phyloP scores from a whole-genome alignment of 2,329 filamentous ascomycete genomes.

The Chaetomiaceae sp. region DNA sequence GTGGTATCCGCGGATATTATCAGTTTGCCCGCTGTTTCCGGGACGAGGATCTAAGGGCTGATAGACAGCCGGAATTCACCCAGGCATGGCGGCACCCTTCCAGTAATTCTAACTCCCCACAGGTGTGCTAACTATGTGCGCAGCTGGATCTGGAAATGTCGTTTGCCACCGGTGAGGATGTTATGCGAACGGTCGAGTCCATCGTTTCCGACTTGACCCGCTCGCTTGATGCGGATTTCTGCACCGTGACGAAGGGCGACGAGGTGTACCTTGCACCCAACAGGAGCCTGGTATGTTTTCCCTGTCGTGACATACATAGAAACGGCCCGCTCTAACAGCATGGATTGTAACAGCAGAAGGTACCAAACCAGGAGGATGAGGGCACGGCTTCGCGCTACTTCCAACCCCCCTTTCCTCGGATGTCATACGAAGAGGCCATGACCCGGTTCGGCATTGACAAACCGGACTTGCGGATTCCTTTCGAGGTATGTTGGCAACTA shows the following conservation, averaged over 20 bases:
- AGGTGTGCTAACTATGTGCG: slow-evolving; percentile 1
- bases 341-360: not conserved
- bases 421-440: slow-evolving; percentile 77
- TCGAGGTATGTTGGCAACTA: slow-evolving; percentile 43
- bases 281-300: slow-evolving; percentile 12
- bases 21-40: slow-evolving; percentile 94
- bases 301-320: not conserved
- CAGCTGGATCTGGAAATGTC: slow-evolving; percentile 91
- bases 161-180: slow-evolving; percentile 67
- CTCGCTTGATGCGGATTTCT: slow-evolving; percentile 40
- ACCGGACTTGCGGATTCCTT: slow-evolving; percentile 75
- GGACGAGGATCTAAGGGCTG: slow-evolving; percentile 87
- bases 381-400: not conserved
- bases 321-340: not conserved
- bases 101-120: not conserved
- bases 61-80: slow-evolving; percentile 94
- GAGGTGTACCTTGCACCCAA: slow-evolving; percentile 27
- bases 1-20: slow-evolving; percentile 76
- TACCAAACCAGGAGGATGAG: not conserved
- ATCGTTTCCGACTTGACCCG: slow-evolving; percentile 54
- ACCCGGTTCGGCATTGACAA: slow-evolving; percentile 81
- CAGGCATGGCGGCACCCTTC: slow-evolving; percentile 48
- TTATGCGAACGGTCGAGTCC: slow-evolving; percentile 54
- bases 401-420: slow-evolving; percentile 45
- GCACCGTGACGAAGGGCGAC: slow-evolving; percentile 29